A percentile compares a stretch with the other conserved stretches of the same genome.
Conservation (phyloP, 2,329 filamentous ascomycete genomes). For the Didymella arachidicola region DNA sequence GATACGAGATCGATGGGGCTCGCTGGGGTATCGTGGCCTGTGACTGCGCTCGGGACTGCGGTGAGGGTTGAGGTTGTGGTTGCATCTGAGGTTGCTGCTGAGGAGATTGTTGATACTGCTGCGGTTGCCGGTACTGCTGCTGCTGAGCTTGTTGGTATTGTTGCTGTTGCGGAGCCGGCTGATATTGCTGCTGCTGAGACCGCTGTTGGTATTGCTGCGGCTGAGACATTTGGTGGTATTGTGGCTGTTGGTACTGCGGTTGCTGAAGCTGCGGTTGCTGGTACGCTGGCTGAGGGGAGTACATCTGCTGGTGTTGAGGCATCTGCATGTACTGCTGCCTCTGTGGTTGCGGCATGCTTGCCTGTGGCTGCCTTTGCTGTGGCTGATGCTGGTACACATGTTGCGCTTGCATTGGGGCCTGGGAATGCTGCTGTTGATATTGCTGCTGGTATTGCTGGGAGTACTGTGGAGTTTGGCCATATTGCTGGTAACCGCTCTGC, state of each 20-base stretch:
- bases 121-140: slow-evolving; percentile 17
- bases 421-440: slow-evolving; percentile 32
- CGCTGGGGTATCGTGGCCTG: slow-evolving; percentile 42
- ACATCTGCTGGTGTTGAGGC: slow-evolving; percentile 18
- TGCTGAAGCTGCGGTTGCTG: slow-evolving; percentile 5
- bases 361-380: slow-evolving; percentile 28
- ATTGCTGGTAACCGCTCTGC: slow-evolving; percentile 40
- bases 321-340: slow-evolving; percentile 39
- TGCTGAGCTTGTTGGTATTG: slow-evolving; percentile 13
- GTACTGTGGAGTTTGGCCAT: slow-evolving; percentile 36
- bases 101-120: slow-evolving; percentile 28
- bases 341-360: slow-evolving; percentile 32
- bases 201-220: background rate
- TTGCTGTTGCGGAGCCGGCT: slow-evolving; percentile 22
- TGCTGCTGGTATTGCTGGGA: slow-evolving; percentile 34
- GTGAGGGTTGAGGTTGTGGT: slow-evolving; percentile 3
- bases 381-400: slow-evolving; percentile 33
- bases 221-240: slow-evolving; percentile 3
- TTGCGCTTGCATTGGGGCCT: slow-evolving; percentile 31
- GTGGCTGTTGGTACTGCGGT: slow-evolving; percentile 23
- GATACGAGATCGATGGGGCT: slow-evolving; percentile 29
- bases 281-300: slow-evolving; percentile 13
- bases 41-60: slow-evolving; percentile 28
- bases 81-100: slow-evolving; percentile 28
- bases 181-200: slow-evolving; percentile 3